These are phyloP conservation scores for Erysimum pusillum DNA, from an alignment of 441 rosid genomes.

Conservation along the genomic window DNA sequence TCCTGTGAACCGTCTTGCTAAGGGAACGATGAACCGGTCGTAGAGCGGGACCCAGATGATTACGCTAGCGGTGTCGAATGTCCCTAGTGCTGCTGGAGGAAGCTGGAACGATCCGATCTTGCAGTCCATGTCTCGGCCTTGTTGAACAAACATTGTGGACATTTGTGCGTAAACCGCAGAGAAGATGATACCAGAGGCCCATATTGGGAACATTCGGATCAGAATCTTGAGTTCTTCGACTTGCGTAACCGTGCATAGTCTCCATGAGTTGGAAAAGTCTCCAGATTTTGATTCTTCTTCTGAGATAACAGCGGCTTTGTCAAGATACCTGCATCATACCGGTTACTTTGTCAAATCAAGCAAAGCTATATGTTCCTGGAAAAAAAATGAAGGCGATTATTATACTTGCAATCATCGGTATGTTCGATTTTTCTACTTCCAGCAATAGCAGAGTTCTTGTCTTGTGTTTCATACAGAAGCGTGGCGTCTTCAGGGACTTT, in stretches of 20 bases:
- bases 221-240: slow-evolving; percentile 91
- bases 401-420: slow-evolving; percentile 68
- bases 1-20: slow-evolving; percentile 82
- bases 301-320: slow-evolving; percentile 83
- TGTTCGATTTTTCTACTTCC: slow-evolving; percentile 85
- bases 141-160: slow-evolving; percentile 89
- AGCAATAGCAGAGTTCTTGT: slow-evolving; percentile 66
- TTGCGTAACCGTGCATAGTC: slow-evolving; percentile 86
- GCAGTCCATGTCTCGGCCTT: slow-evolving; percentile 86
- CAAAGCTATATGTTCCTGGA: background rate
- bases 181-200: slow-evolving; percentile 88
- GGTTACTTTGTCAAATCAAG: background rate
- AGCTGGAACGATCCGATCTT: slow-evolving; percentile 78
- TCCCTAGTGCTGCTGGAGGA: slow-evolving; percentile 83
- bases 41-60: slow-evolving; percentile 87
- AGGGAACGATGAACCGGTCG: slow-evolving; percentile 73
- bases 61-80: slow-evolving; percentile 74
- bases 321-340: slow-evolving; percentile 72
- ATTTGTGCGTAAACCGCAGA: slow-evolving; percentile 83
- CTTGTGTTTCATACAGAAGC: slow-evolving; percentile 74
- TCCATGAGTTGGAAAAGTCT: slow-evolving; percentile 68
- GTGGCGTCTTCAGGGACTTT: slow-evolving; percentile 63
- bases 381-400: background rate
- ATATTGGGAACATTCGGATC: slow-evolving; percentile 84
- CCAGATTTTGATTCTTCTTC: slow-evolving; percentile 66